Evolutionary conservation across 805 yeast genomes (phyloP).

Genomic region (Ogataea allantospora): DNA sequence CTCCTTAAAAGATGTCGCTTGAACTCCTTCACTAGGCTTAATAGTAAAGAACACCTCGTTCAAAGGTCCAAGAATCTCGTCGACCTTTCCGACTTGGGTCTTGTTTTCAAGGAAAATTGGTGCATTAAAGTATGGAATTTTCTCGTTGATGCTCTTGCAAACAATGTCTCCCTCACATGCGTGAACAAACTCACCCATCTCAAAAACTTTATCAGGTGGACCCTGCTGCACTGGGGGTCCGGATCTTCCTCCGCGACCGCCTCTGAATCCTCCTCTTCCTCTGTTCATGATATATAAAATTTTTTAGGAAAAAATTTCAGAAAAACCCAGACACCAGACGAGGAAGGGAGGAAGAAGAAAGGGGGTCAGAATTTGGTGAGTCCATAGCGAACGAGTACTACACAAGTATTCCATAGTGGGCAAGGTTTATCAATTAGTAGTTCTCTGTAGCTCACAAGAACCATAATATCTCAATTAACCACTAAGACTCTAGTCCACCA

Average conservation of each 20-base stretch:
- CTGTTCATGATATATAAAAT: slow-evolving; percentile 50
- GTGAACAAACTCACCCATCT: slow-evolving; percentile 91
- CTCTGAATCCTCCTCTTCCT: slow-evolving; percentile 63
- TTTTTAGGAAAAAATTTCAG: slow-evolving; percentile 12
- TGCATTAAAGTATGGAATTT: slow-evolving; percentile 97
- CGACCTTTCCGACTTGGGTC: slow-evolving; percentile 94
- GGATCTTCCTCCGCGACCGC: slow-evolving; percentile 68
- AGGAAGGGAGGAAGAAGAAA: too few relatives aligned
- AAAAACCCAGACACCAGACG: slow-evolving; percentile 16
- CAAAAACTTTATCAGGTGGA: slow-evolving; percentile 93
- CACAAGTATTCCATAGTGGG: too few relatives aligned
- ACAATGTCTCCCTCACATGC: slow-evolving; percentile 97
- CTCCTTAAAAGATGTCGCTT: slow-evolving; percentile 86
- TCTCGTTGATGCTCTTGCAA: slow-evolving; percentile 90
- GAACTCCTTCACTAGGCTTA: slow-evolving; percentile 95
- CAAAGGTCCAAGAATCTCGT: slow-evolving; percentile 95
- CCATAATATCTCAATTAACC: too few relatives aligned
- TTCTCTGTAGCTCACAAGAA: too few relatives aligned
- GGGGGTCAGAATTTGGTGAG: too few relatives aligned
- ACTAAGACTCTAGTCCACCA: too few relatives aligned
- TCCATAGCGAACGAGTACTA: too few relatives aligned
- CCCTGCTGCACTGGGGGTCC: slow-evolving; percentile 80
- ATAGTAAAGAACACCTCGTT: slow-evolving; percentile 98
- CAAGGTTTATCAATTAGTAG: too few relatives aligned
- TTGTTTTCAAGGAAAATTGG: slow-evolving; percentile 96